Percentiles rank a stretch among this genome's conserved stretches.
Evolutionary conservation across 2,329 filamentous ascomycete species (phyloP).

Genomic region (Xylaria sp.): DNA sequence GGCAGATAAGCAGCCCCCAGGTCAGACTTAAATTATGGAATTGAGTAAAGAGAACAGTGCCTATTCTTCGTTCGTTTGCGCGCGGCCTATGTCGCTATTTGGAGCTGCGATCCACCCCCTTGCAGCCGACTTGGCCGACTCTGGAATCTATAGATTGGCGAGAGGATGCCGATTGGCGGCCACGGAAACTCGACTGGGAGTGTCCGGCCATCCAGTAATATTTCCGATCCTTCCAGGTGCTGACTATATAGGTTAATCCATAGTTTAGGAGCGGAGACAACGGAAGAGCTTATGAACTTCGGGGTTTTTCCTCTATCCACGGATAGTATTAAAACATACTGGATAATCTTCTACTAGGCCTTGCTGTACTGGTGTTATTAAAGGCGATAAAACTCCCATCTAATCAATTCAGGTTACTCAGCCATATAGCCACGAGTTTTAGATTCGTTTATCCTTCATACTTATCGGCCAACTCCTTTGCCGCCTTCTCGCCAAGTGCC

Average conservation of each 20-base stretch:
- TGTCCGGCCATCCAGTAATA: neutral
- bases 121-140: slow-evolving; percentile 16
- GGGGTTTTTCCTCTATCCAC: no score
- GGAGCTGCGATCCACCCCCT: neutral
- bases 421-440: no score
- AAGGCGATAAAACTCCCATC: no score
- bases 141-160: slow-evolving; percentile 4
- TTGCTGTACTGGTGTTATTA: neutral
- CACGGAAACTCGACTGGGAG: neutral
- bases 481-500: slow-evolving; percentile 25
- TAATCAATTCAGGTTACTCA: no score
- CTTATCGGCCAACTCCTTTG: slow-evolving; percentile 8
- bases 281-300: neutral
- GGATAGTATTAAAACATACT: no score
- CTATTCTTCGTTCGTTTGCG: neutral
- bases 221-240: neutral
- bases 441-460: neutral
- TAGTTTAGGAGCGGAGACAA: neutral
- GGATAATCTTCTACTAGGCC: neutral
- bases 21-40: no score
- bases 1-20: neutral
- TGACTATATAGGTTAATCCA: neutral
- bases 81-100: neutral
- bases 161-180: slow-evolving; percentile 17
- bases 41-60: neutral